Evolutionary conservation across 1,284 basidiomycete species (phyloP).

Genomic region (Leccinum pseudoinsigne): DNA sequence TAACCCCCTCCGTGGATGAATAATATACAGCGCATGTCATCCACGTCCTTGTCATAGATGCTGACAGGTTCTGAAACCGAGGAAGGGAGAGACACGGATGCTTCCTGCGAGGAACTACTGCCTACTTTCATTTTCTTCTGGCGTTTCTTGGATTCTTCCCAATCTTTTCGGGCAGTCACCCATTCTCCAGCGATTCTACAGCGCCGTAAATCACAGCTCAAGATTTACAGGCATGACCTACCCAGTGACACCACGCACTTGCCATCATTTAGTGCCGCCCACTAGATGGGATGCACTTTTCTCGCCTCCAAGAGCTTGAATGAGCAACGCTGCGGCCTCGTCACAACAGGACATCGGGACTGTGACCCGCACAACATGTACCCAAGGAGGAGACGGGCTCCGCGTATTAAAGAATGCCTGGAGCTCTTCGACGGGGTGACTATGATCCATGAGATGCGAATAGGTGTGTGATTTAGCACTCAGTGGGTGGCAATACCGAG

Average conservation of each 20-base stretch:
- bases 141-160: slow-evolving; percentile 58
- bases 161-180: slow-evolving; percentile 80
- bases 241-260: slow-evolving; percentile 79
- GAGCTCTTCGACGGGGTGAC: slow-evolving; percentile 82
- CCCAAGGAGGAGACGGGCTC: slow-evolving; percentile 88
- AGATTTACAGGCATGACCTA: slow-evolving; percentile 31
- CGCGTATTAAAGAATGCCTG: slow-evolving; percentile 86
- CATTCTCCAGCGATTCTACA: slow-evolving; percentile 85
- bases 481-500: slow-evolving; percentile 55
- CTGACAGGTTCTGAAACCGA: slow-evolving; percentile 31
- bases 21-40: slow-evolving; percentile 83
- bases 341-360: slow-evolving; percentile 79
- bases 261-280: slow-evolving; percentile 97
- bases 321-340: slow-evolving; percentile 75
- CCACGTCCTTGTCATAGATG: slow-evolving; percentile 69
- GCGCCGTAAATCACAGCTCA: slow-evolving; percentile 5
- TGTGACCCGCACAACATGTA: slow-evolving; percentile 73
- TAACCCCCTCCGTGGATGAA: slow-evolving; percentile 86
- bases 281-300: slow-evolving; percentile 73
- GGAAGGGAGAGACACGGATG: slow-evolving; percentile 13
- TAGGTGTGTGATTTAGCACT: slow-evolving; percentile 21
- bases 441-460: slow-evolving; percentile 24
- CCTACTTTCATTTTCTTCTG: slow-evolving; percentile 42
- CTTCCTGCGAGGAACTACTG: slow-evolving; percentile 20
- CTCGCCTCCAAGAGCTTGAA: slow-evolving; percentile 84